A percentile compares a stretch with the other conserved stretches of the same genome.
Evolutionary conservation across 306 rosid species (phyloP).

Genomic region (Pterocarpus macrocarpus): DNA sequence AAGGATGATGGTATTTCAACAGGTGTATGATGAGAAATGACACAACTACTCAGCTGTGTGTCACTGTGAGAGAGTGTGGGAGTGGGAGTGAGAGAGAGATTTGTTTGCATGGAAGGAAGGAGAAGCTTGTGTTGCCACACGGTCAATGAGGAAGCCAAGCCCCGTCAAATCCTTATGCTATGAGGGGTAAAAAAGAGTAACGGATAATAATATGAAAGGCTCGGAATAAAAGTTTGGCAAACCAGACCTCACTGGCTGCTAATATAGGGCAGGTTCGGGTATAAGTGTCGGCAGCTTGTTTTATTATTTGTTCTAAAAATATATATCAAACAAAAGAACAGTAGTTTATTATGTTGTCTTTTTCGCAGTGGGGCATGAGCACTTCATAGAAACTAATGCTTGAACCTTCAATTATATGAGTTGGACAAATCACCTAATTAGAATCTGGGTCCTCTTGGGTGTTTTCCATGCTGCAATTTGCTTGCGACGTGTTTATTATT

Average conservation of each 20-base stretch:
- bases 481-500: not conserved
- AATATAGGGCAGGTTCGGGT: slow-evolving; percentile 31
- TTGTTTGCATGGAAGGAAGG: slow-evolving; percentile 39
- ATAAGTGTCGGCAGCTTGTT: slow-evolving; percentile 73
- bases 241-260: slow-evolving; percentile 42
- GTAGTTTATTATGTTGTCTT: slow-evolving; percentile 16
- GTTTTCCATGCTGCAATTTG: not conserved
- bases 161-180: not conserved
- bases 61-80: slow-evolving; percentile 14
- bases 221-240: slow-evolving; percentile 22
- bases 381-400: slow-evolving; percentile 30
- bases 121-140: not conserved
- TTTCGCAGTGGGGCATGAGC: slow-evolving; percentile 26
- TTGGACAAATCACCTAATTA: slow-evolving; percentile 44
- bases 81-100: not conserved
- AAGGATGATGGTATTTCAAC: not conserved
- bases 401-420: slow-evolving; percentile 44
- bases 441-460: slow-evolving; percentile 19
- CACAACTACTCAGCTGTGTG: not conserved
- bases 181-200: slow-evolving; percentile 30
- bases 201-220: slow-evolving; percentile 40
- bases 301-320: not conserved
- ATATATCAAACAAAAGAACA: not conserved
- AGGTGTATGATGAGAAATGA: slow-evolving; percentile 8
- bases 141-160: slow-evolving; percentile 31